Evolutionary conservation across 805 yeast genomes (phyloP), one percentile per base, ranked within the genome.

Genomic region (Yarrowia sp.): DNA sequence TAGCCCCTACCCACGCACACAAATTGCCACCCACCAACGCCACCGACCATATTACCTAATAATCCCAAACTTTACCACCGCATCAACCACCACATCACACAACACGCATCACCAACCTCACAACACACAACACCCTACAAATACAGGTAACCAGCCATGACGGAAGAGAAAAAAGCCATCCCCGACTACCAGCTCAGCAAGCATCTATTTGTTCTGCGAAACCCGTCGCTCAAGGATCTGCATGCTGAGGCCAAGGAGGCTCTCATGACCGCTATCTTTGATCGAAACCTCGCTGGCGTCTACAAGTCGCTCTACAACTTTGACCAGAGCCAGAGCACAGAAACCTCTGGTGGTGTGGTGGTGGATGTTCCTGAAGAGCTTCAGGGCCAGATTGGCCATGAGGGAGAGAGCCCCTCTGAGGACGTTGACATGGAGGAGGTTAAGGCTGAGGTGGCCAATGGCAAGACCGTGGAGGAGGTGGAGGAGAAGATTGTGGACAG

Each of bases 171-270:
- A 12, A 54, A 54, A 14, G 65, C 68, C 46, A 67, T 90, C 28
- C 98, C 98, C 30, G 92, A 92, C 74, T 88, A 89, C 77, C 81
- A 80, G 70, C 83, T 92, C 40, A 87, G 96, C n/a, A 92, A 91
- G 72, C 80, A 83, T 65, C 89, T 92, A 40, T 93, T 89, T 74
- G 80, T 85, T 61, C 79, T 89, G 66, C 78, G 80, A 36, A 75
- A 73, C 51, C 78, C 79, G 30, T 78, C 72, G 35, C 72, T 78
- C 59, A 67, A 72, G 69, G 71, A 67, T 67, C 76, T 75, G 71
- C 83, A 81, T 70, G 82, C 81, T 16, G 74, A 75, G 16, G 75
- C 83, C 24, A 71, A 79, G 64, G 70, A 75, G 56, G 81, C 81
- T 52, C 78, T 93, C 46, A 69, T 83, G 41, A 79, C 76, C 38